A percentile compares a stretch with the other conserved stretches of the same genome.
phyloP scores from a whole-genome alignment of 257 asterid genomes.

The Solanum etuberosum region DNA sequence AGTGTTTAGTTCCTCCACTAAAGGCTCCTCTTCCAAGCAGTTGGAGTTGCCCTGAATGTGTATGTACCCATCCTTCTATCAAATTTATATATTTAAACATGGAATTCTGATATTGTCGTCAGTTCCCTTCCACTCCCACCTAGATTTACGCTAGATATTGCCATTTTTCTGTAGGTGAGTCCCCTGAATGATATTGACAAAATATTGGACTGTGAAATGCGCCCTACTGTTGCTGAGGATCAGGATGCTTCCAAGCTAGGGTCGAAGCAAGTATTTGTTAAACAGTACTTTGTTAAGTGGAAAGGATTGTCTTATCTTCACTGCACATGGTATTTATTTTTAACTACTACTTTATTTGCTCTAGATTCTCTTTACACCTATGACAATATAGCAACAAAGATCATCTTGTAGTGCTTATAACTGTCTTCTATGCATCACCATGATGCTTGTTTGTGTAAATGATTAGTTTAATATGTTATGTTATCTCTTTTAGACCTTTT shows the following conservation, averaged over 20 bases:
- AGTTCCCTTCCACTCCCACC: neutral
- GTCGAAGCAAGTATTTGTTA: slow-evolving; percentile 66
- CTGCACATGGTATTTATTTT: slow-evolving; percentile 61
- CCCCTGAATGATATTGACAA: slow-evolving; percentile 78
- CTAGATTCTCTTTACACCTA: neutral
- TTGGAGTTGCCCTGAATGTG: slow-evolving; percentile 98
- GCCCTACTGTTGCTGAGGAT: slow-evolving; percentile 65
- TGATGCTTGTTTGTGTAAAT: neutral
- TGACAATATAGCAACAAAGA: neutral
- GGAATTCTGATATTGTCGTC: slow-evolving; percentile 1
- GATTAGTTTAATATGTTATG: neutral
- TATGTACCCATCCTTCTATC: slow-evolving; percentile 28
- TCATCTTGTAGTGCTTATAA: neutral
- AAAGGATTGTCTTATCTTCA: slow-evolving; percentile 89
- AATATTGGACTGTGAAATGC: slow-evolving; percentile 84
- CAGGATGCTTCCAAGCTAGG: slow-evolving; percentile 57
- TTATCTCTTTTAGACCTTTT: neutral
- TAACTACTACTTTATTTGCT: neutral
- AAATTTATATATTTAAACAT: neutral
- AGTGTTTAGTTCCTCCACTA: slow-evolving; percentile 60
- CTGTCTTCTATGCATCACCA: neutral
- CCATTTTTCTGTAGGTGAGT: slow-evolving; percentile 46
- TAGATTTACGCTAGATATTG: neutral
- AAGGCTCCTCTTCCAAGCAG: slow-evolving; percentile 54
- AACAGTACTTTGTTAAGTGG: slow-evolving; percentile 95